phyloP scores from a whole-genome alignment of 116 monocot genomes.

The Phalaenopsis hybrid region DNA sequence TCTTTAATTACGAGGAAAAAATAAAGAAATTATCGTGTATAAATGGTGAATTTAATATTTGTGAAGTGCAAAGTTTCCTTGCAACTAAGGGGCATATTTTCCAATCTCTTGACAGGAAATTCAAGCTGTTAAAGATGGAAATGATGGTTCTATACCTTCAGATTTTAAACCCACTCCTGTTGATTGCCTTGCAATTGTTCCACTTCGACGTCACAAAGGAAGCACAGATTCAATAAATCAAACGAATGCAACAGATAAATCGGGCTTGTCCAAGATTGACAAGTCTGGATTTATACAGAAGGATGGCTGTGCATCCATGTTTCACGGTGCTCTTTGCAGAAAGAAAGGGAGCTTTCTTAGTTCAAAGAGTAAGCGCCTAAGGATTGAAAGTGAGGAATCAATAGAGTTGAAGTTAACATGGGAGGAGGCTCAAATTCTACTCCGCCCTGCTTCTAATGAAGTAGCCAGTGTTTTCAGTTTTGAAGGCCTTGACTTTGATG shows the following conservation, averaged over 20 bases:
- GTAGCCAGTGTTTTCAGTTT: slow-evolving; percentile 46
- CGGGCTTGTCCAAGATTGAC: slow-evolving; percentile 32
- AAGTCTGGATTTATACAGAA: slow-evolving; percentile 45
- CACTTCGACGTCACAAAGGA: too few species aligned
- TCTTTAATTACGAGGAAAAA: too few species aligned
- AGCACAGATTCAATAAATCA: slow-evolving; percentile 15
- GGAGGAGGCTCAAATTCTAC: slow-evolving; percentile 85
- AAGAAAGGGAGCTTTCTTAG: slow-evolving; percentile 50
- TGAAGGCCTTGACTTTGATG: slow-evolving; percentile 91
- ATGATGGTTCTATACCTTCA: slow-evolving; percentile 29
- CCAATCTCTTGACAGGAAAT: slow-evolving; percentile 30
- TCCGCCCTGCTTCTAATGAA: slow-evolving; percentile 55
- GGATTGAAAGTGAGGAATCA: slow-evolving; percentile 80
- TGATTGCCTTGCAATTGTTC: slow-evolving; percentile 17
- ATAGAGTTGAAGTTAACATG: slow-evolving; percentile 78
- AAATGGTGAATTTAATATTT: too few species aligned
- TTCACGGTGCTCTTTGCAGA: slow-evolving; percentile 26
- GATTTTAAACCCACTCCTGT: slow-evolving; percentile 28
- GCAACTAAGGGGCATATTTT: neutral
- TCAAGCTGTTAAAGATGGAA: slow-evolving; percentile 44
- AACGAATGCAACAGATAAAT: slow-evolving; percentile 25
- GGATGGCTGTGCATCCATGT: slow-evolving; percentile 31
- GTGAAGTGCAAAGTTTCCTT: too few species aligned
- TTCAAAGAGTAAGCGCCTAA: slow-evolving; percentile 65
- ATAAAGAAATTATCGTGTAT: too few species aligned